Evolutionary conservation across 106 monocot genomes (phyloP).

Genomic region (Dioscorea alata): DNA sequence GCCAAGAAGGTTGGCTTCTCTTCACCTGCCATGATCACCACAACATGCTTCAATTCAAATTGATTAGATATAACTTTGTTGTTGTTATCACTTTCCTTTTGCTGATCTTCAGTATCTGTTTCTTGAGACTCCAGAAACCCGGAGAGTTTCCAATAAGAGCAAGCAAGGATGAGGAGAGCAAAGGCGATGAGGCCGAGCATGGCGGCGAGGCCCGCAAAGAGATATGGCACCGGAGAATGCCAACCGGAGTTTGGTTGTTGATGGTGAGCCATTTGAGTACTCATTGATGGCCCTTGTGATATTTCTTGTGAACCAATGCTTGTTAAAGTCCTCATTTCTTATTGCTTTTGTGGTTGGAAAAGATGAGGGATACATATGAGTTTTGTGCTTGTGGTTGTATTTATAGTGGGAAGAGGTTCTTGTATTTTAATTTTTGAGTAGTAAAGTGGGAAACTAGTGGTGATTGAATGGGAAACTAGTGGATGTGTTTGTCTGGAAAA

Average conservation of each 20-base stretch:
- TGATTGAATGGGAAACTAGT: slow-evolving; percentile 21
- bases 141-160: slow-evolving; percentile 72
- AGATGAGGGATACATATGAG: not conserved
- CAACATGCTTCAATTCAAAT: slow-evolving; percentile 31
- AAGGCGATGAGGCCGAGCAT: slow-evolving; percentile 70
- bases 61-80: not conserved
- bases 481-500: not conserved
- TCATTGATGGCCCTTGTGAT: not conserved
- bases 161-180: slow-evolving; percentile 61
- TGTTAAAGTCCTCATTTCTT: slow-evolving; percentile 24
- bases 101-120: not conserved
- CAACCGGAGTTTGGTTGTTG: slow-evolving; percentile 26
- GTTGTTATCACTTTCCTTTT: not conserved
- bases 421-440: too few species aligned
- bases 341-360: not conserved
- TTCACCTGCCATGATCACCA: slow-evolving; percentile 68
- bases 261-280: not conserved
- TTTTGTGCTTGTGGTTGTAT: too few species aligned
- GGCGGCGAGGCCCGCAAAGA: slow-evolving; percentile 61
- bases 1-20: slow-evolving; percentile 60
- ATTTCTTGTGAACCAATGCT: slow-evolving; percentile 12
- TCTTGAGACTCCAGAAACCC: slow-evolving; percentile 31
- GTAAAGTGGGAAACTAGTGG: not conserved
- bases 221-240: slow-evolving; percentile 75
- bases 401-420: too few species aligned